A percentile compares a stretch with the other conserved stretches of the same genome.
Evolutionary conservation across 2,329 filamentous ascomycete genomes (phyloP).

Genomic region (Sarocladium kiliense): DNA sequence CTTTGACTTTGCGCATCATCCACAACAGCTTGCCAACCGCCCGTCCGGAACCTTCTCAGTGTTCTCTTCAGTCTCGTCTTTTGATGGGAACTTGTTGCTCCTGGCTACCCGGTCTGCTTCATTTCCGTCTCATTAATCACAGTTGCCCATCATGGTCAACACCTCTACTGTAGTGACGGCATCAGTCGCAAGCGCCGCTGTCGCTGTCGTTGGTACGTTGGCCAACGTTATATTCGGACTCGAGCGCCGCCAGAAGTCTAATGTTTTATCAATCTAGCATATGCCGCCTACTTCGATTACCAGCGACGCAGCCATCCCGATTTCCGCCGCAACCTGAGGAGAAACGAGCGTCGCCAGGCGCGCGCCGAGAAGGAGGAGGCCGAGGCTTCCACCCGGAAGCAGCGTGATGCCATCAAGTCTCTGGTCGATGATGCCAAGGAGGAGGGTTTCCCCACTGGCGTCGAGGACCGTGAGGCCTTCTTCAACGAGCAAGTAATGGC

Average conservation of each 20-base stretch:
- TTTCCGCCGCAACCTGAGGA: slow-evolving; percentile 64
- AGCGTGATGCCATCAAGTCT: slow-evolving; percentile 68
- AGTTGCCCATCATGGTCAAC: slow-evolving; percentile 36
- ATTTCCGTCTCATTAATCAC: background rate
- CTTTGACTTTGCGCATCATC: slow-evolving; percentile 10
- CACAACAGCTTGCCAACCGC: background rate
- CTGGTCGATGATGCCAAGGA: slow-evolving; percentile 78
- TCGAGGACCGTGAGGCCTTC: slow-evolving; percentile 91
- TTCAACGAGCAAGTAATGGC: slow-evolving; percentile 94
- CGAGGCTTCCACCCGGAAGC: slow-evolving; percentile 57
- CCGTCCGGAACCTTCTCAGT: background rate
- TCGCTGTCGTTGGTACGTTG: slow-evolving; percentile 51
- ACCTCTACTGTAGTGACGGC: slow-evolving; percentile 53
- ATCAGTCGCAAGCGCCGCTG: slow-evolving; percentile 55
- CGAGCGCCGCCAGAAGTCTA: background rate
- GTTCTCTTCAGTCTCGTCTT: slow-evolving; percentile 7
- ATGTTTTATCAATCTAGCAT: slow-evolving; percentile 37
- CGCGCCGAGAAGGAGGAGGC: slow-evolving; percentile 69
- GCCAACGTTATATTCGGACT: slow-evolving; percentile 1
- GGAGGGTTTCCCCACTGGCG: slow-evolving; percentile 84
- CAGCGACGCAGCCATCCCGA: slow-evolving; percentile 58
- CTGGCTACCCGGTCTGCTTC: slow-evolving; percentile 15
- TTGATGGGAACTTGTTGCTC: slow-evolving; percentile 8
- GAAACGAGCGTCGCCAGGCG: slow-evolving; percentile 68
- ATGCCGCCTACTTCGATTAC: slow-evolving; percentile 65